phyloP scores from a whole-genome alignment of 2,329 filamentous ascomycete genomes.

The Thermothelomyces thermophilus region DNA sequence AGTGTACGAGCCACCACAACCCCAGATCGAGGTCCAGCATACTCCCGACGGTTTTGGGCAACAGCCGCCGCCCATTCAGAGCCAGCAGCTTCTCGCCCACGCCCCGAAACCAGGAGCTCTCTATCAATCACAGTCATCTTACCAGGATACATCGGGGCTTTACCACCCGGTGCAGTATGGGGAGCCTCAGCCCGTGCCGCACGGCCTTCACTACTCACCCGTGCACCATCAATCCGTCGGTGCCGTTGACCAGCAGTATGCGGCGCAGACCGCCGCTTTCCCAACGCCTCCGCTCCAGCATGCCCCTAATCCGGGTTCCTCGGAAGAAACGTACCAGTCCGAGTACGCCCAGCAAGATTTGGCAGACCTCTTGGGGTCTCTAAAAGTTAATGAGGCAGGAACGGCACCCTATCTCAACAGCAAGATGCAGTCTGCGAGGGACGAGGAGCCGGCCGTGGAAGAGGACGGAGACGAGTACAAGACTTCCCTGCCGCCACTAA shows the following conservation, averaged over 20 bases:
- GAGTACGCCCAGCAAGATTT: conserved; percentile 67
- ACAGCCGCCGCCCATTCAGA: conserved; percentile 31
- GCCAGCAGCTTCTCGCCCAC: conserved; percentile 38
- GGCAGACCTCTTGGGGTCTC: conserved; percentile 72
- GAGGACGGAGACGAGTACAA: conserved; percentile 71
- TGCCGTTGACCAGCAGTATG: conserved; percentile 47
- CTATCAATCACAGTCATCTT: conserved; percentile 45
- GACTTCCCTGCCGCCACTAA: conserved; percentile 60
- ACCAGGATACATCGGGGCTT: conserved; percentile 38
- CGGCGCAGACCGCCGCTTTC: conserved; percentile 43
- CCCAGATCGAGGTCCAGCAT: conserved; percentile 37
- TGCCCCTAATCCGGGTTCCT: conserved; percentile 35
- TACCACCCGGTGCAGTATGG: conserved; percentile 44
- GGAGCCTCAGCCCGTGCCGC: conserved; percentile 39
- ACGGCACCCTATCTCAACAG: conserved; percentile 85
- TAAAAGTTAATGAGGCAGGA: conserved; percentile 81
- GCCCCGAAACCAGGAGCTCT: conserved; percentile 38
- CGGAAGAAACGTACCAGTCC: conserved; percentile 49
- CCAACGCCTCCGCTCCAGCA: conserved; percentile 47
- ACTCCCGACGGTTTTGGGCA: conserved; percentile 43
- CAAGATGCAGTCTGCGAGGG: conserved; percentile 40
- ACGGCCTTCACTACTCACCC: conserved; percentile 48
- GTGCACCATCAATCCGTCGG: conserved; percentile 43
- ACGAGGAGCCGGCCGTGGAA: conserved; percentile 59
- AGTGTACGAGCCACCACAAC: conserved; percentile 44